Evolutionary conservation across 2,329 filamentous ascomycete species (phyloP).

Genomic region (Phyllosticta citriasiana): DNA sequence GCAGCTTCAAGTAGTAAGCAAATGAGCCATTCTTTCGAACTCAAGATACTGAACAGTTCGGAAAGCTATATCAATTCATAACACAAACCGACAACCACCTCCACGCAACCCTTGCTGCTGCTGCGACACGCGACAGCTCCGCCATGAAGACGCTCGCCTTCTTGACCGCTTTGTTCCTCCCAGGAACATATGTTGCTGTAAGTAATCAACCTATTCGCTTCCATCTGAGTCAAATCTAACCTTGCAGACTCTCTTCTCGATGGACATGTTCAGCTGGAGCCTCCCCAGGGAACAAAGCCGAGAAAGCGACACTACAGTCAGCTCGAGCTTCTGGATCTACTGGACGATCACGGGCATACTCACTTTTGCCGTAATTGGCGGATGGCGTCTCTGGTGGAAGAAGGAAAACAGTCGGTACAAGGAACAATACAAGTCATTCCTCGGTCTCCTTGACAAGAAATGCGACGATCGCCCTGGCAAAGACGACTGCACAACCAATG

Average conservation of each 20-base stretch:
- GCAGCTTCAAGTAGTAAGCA: neutral
- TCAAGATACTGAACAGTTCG: neutral
- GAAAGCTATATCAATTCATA: conserved; percentile 5
- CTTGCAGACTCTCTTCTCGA: neutral
- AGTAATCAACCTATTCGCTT: neutral
- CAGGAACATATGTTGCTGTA: conserved; percentile 32
- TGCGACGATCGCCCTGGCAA: neutral
- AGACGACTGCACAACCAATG: neutral
- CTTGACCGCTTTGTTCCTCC: conserved; percentile 33
- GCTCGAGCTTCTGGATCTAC: neutral
- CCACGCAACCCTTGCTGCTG: conserved; percentile 12
- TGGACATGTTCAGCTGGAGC: neutral
- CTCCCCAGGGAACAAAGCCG: neutral
- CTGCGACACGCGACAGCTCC: conserved; percentile 22
- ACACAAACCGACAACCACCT: conserved; percentile 14
- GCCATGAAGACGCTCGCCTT: conserved; percentile 32
- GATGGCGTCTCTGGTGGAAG: neutral
- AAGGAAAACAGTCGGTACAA: neutral
- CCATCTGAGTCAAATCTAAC: neutral
- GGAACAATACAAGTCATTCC: neutral
- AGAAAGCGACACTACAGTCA: neutral
- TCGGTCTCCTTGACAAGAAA: neutral
- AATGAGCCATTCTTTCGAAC: neutral
- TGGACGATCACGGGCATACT: neutral
- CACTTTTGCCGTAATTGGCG: neutral